A percentile compares a stretch with the other conserved stretches of the same genome.
phyloP scores from a whole-genome alignment of 352 stramenopile genomes.

The Phytopythium helicoides region DNA sequence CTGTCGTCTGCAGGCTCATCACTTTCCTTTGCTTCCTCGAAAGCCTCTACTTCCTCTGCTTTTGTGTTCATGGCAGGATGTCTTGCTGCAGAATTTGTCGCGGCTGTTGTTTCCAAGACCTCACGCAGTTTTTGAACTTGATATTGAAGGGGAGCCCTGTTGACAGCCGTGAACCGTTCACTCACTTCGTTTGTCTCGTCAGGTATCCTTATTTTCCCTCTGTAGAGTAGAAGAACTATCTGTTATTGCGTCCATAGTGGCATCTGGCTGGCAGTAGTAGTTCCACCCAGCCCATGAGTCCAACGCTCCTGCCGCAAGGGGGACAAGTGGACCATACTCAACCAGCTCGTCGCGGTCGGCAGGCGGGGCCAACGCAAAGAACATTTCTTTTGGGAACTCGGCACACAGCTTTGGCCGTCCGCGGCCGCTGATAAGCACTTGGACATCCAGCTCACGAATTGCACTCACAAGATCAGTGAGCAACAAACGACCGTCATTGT shows the following conservation, averaged over 20 bases:
- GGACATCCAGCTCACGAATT: slow-evolving; percentile 27
- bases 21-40: background rate
- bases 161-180: no score
- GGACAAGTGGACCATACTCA: slow-evolving; percentile 45
- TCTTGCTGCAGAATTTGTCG: no score
- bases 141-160: no score
- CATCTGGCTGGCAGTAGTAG: background rate
- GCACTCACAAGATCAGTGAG: slow-evolving; percentile 44
- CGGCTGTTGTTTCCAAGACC: no score
- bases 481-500: slow-evolving; percentile 57
- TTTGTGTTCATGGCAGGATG: no score
- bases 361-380: slow-evolving; percentile 46
- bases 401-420: background rate
- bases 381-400: slow-evolving; percentile 32
- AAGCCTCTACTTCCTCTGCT: no score
- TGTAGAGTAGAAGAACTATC: slow-evolving; percentile 1
- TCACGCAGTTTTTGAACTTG: no score
- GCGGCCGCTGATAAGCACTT: slow-evolving; percentile 9
- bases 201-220: background rate
- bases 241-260: slow-evolving; percentile 10
- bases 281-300: slow-evolving; percentile 32
- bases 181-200: background rate
- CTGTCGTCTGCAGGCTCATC: slow-evolving; percentile 5
- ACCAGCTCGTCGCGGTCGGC: slow-evolving; percentile 59
- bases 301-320: slow-evolving; percentile 45